phyloP scores from a whole-genome alignment of 2,329 filamentous ascomycete genomes.

The Talaromyces amestolkiae region DNA sequence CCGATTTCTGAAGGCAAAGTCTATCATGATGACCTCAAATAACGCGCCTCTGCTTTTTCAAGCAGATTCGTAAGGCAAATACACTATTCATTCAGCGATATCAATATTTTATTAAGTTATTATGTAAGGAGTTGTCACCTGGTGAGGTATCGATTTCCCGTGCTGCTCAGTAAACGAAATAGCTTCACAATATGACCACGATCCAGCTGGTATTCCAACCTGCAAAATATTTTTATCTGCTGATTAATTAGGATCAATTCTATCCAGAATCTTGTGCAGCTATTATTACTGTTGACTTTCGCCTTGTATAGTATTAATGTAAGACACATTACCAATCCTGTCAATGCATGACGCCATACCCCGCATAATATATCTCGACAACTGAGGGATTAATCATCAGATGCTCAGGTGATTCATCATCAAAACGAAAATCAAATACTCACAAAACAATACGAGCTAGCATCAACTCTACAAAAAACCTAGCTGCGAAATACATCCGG shows the following conservation, averaged over 20 bases:
- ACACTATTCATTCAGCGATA: background rate
- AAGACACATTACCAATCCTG: background rate
- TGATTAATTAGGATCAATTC: background rate
- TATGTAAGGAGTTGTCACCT: background rate
- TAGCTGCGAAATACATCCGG: background rate
- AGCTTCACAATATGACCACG: background rate
- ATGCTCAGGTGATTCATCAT: no score
- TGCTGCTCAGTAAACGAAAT: background rate
- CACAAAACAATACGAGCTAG: no score
- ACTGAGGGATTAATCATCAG: background rate
- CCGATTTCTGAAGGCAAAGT: background rate
- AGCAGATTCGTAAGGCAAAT: background rate
- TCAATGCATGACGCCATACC: background rate
- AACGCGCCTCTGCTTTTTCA: background rate
- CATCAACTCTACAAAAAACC: background rate
- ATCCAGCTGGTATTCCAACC: background rate
- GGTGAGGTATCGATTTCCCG: background rate
- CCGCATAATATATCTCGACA: background rate
- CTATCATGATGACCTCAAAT: constrained; percentile 5
- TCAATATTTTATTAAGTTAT: background rate
- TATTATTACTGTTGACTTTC: background rate
- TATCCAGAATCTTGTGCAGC: background rate
- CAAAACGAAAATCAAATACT: background rate
- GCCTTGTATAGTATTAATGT: background rate
- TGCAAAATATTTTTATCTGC: background rate